Base-by-base conservation (phyloP, 768 basidiomycete genomes). In the Nidularia sp. region DNA sequence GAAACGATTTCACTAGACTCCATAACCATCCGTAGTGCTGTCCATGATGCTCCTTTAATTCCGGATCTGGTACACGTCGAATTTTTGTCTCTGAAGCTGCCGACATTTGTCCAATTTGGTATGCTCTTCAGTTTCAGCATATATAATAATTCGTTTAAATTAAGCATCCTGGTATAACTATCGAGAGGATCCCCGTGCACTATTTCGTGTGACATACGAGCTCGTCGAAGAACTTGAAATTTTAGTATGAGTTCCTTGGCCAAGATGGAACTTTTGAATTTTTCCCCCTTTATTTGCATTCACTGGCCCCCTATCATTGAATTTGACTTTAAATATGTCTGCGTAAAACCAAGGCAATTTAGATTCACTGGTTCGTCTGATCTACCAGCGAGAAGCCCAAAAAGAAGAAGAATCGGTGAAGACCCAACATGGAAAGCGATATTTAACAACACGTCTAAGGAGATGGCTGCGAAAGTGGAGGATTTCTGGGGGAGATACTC, bases 301-400 rank as follows among this genome's bases (percentile, higher is more conserved):
- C 25, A 25, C 25, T 25, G 64, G 55, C 0, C 69, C 63, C 4
- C 44, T 56, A 29, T 64, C 56, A 59, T 83, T 81, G 54, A 85
- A 85, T 55, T 70, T 76, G 35, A 62, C 61, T 6, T 67, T 69
- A 61, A 80, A 86, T 10, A 85, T 71, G 55, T 67, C 66, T 36
- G 82, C 81, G 59, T 83, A 84, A 43, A 85, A 71, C 52, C 81
- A 75, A 2, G 85, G 80, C 43, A 75, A 74, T 31, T 66, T 53
- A 3, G 15, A 60, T 60, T 44, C 75, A 52, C 53, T 70, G 70
- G 32, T 87, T 73, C 6, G 70, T 65, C 36, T 62, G 61, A 48
- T 82, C 64, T 25, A 85, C 57, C 2, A 66, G 60, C 0, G 75
- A 75, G 53, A 68, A 77, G 15, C 79, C 76, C 52, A 76, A 62